Base-by-base conservation (phyloP, 805 yeast genomes). In the Yamadazyma ubonensis region DNA sequence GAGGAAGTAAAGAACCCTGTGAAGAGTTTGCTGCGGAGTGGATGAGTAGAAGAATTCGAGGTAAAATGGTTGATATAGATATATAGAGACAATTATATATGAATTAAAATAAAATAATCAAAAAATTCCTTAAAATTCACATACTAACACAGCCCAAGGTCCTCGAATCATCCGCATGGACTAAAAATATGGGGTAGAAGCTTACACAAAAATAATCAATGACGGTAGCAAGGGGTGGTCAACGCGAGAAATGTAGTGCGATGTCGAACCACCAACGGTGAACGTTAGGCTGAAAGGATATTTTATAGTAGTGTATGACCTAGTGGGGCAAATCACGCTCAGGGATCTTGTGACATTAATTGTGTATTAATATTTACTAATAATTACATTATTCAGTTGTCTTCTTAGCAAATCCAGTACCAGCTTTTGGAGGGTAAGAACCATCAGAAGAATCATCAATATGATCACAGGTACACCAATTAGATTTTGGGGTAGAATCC, bases 401-500 rank as follows among this genome's bases (percentile, higher is more conserved):
- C 40, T 44, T 51, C 29, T 56, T 59, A 16, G 77, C 75, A 41
- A 70, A 69, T 1, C 85, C 85, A 11, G 82, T 76, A n/a, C 82
- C 79, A 1, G 84, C 83, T 51, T 55, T 70, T 41, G 85, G 85
- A 17, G 85, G 85, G 49, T 65, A 79, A 22, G 39, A 31, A 1
- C 30, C 26, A n/a, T 58, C 59, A 33, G 68, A 62, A 3, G 56
- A 58, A 2, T 61, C 70, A 42, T 71, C 73, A 16, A 60, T 52
- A 39, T 70, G 71, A 41, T 63, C 65, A 57, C 85, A 79, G 26
- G 79, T 68, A 53, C 85, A 79, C 79, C 80, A 74, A 42, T 59
- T 63, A 15, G 57, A 58, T 41, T 61, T 65, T 21, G 72, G 74
- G 15, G 80, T 74, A 41, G 53, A 48, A 38, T 70, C 71, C 83